phyloP scores from a whole-genome alignment of 1,284 basidiomycete genomes.

The Chalciporus sp. region DNA sequence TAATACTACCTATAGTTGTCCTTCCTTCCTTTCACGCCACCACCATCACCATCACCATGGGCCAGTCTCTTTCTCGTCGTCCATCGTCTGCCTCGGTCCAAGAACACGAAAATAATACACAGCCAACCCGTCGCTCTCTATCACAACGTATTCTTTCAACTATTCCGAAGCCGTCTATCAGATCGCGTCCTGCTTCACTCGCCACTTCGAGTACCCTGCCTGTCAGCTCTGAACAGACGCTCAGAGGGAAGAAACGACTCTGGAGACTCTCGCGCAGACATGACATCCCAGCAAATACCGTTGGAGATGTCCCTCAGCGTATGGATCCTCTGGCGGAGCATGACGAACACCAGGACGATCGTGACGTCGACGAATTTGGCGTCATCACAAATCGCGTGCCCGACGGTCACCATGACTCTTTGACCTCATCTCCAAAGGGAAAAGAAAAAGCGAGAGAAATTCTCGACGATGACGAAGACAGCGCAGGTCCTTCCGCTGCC shows the following conservation, averaged over 20 bases:
- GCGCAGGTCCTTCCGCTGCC: background rate
- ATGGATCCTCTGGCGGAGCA: conserved; percentile 19
- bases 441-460: conserved; percentile 31
- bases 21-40: conserved; percentile 2
- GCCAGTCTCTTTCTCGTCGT: conserved; percentile 31
- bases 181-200: conserved; percentile 16
- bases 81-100: conserved; percentile 7
- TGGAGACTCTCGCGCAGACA: conserved; percentile 43
- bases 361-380: conserved; percentile 36
- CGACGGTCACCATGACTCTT: conserved; percentile 29
- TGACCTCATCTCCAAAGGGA: conserved; percentile 28
- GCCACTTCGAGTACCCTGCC: conserved; percentile 23
- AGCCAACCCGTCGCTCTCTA: conserved; percentile 20
- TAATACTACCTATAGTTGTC: background rate
- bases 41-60: conserved; percentile 18
- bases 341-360: conserved; percentile 32
- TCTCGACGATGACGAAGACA: conserved; percentile 3
- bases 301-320: conserved; percentile 11
- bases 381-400: conserved; percentile 34
- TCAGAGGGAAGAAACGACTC: conserved; percentile 36
- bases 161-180: conserved; percentile 26
- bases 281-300: conserved; percentile 6
- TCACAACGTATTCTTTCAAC: conserved; percentile 32
- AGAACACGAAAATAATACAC: conserved; percentile 5
- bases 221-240: conserved; percentile 24